Conservation (phyloP, 1,284 basidiomycete species). For the Volvariella volvacea region DNA sequence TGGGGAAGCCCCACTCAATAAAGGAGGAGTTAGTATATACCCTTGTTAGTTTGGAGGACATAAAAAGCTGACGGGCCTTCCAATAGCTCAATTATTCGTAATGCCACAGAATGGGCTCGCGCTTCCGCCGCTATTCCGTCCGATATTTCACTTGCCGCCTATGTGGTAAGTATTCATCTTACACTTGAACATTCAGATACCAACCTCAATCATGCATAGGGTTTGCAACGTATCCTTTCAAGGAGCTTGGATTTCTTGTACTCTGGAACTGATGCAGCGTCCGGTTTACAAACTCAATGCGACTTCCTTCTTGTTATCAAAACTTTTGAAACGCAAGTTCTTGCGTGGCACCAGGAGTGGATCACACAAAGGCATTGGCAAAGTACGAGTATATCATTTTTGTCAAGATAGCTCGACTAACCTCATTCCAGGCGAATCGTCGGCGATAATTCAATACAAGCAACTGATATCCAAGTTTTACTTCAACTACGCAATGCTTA, state of each 20-base stretch:
- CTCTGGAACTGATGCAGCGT: conserved; percentile 74
- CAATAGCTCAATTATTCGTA: conserved; percentile 84
- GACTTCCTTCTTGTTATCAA: conserved; percentile 84
- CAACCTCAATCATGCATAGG: conserved; percentile 44
- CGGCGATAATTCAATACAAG: conserved; percentile 35
- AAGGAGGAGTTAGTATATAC: conserved; percentile 69
- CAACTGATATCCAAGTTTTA: conserved; percentile 65
- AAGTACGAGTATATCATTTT: conserved; percentile 20
- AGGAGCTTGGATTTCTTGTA: conserved; percentile 88
- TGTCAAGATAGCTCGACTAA: conserved; percentile 10
- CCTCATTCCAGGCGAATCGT: conserved; percentile 21
- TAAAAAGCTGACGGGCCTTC: conserved; percentile 3
- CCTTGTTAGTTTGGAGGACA: conserved; percentile 1
- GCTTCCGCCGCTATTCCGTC: conserved; percentile 54
- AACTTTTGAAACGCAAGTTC: conserved; percentile 77
- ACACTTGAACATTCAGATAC: too few relatives aligned
- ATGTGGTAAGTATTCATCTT: conserved; percentile 46
- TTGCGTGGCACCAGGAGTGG: conserved; percentile 67
- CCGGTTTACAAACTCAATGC: conserved; percentile 81
- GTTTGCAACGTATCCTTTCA: conserved; percentile 82
- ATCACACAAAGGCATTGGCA: conserved; percentile 23
- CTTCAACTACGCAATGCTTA: conserved; percentile 79
- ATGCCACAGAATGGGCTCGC: conserved; percentile 67
- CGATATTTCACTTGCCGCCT: conserved; percentile 64
- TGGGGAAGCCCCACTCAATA: conserved; percentile 85